phyloP scores from a whole-genome alignment of 345 rosid species.

The Brassica juncea region DNA sequence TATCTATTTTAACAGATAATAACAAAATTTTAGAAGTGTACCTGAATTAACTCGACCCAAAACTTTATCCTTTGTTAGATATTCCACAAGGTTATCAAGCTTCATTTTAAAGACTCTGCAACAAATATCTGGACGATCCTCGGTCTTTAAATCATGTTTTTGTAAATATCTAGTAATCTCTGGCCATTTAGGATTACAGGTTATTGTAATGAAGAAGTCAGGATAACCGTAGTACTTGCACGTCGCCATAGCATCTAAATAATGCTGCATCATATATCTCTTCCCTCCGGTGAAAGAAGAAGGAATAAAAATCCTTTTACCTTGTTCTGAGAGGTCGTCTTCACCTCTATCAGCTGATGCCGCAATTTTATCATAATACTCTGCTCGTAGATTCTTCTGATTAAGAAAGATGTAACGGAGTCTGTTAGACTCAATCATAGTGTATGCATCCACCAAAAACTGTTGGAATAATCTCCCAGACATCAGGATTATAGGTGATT shows the following conservation, averaged over 20 bases:
- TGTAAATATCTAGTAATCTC: neutral
- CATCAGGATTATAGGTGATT: neutral
- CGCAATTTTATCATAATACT: neutral
- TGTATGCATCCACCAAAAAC: neutral
- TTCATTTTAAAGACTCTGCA: neutral
- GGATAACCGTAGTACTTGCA: neutral
- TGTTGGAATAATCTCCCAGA: neutral
- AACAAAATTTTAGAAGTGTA: neutral
- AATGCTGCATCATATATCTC: neutral
- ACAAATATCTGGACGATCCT: neutral
- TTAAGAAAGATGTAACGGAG: neutral
- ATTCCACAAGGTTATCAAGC: neutral
- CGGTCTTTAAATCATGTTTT: neutral
- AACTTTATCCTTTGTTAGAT: neutral
- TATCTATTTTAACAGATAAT: neutral
- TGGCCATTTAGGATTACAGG: neutral
- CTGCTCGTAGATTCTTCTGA: neutral
- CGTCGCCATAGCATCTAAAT: neutral
- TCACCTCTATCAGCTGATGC: neutral
- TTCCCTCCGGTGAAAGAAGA: neutral
- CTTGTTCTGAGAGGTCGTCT: neutral
- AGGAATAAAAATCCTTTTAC: neutral
- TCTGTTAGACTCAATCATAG: neutral
- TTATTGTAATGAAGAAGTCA: neutral
- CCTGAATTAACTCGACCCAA: neutral